Base-by-base conservation (phyloP, 805 yeast species). In the Clavispora asparagi region DNA sequence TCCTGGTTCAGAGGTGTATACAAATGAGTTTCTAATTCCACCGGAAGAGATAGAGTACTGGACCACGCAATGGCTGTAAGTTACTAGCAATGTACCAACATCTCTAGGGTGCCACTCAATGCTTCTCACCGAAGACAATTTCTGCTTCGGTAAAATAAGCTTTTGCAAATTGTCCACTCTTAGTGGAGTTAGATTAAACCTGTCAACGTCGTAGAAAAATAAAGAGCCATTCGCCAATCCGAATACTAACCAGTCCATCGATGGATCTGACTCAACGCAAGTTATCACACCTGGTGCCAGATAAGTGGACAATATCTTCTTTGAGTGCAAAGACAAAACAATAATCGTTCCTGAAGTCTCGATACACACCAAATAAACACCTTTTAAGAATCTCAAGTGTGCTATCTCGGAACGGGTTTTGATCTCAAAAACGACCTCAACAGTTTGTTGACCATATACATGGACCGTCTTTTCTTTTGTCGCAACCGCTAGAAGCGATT, bases 71-170 rank as follows among this genome's bases (percentile, higher is more conserved):
- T 79, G 80, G 4, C 79, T 68, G 62, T 91, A 94, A 0, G 89
- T 80, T 9, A 94, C 77, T 52, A 94, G 71, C 2, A 94, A 49
- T 0, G 85, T 74, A 0, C 96, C 92, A 7, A 89, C 73, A 61
- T 94, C 97, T 51, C 97, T 75, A 5, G 99, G 99, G 58, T 88
- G 94, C 77, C 95, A 75, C 51, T 81, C 79, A 3, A 94, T 64
- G 0, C 83, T 71, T 1, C 79, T 60, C 1, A 90, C 94, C 1
- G 87, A 81, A 0, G 90, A 82, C 50, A 77, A 52, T 14, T 76
- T 73, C 36, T 78, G 82, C 42, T 76, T 74, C 0, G 87, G 82
- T 39, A 83, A 67, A 3, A 80, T 70, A 39, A 49, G 61, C 49
- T 79, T 79, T 59, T 90, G 97, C 29, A 87, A 70, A 58, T 87